Conservation (phyloP, 176 grass and related monocot genomes). For the Aegilops sharonensis region DNA sequence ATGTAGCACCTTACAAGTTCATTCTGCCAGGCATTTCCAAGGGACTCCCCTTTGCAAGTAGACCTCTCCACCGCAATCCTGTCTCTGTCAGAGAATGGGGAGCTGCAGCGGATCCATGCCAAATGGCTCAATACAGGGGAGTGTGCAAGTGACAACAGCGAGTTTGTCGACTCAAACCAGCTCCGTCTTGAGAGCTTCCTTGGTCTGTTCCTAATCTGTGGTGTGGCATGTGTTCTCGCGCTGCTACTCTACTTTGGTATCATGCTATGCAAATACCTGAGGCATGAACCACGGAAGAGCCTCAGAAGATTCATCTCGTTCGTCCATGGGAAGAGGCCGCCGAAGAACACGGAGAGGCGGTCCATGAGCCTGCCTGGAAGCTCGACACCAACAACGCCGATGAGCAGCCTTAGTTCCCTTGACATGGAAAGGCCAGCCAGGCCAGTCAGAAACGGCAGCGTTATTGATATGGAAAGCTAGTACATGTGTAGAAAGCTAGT, state of each 20-base stretch:
- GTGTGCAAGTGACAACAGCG: slow-evolving; percentile 41
- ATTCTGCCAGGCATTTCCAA: slow-evolving; percentile 72
- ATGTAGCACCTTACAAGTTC: slow-evolving; percentile 31
- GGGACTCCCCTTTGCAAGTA: slow-evolving; percentile 73
- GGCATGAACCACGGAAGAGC: slow-evolving; percentile 7
- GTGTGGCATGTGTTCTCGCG: slow-evolving; percentile 50
- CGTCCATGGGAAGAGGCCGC: slow-evolving; percentile 42
- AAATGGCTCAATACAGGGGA: slow-evolving; percentile 59
- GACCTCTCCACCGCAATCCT: slow-evolving; percentile 91
- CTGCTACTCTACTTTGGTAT: slow-evolving; percentile 66
- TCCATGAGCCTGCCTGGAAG: slow-evolving; percentile 15
- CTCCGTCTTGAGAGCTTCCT: slow-evolving; percentile 78
- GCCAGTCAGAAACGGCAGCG: not conserved
- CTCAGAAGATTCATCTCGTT: slow-evolving; percentile 61
- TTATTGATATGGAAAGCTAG: slow-evolving; percentile 18
- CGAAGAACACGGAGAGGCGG: slow-evolving; percentile 10
- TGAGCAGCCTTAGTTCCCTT: not conserved
- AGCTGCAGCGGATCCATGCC: slow-evolving; percentile 88
- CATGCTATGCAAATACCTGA: slow-evolving; percentile 43
- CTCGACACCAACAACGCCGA: not conserved
- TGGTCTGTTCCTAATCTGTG: slow-evolving; percentile 88
- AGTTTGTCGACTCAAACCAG: slow-evolving; percentile 57
- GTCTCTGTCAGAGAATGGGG: slow-evolving; percentile 77
- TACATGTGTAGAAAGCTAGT: not conserved
- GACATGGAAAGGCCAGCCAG: slow-evolving; percentile 24